These are phyloP conservation scores for Candida hungchunana DNA, from an alignment of 805 yeast genomes.

Conservation along the genomic window DNA sequence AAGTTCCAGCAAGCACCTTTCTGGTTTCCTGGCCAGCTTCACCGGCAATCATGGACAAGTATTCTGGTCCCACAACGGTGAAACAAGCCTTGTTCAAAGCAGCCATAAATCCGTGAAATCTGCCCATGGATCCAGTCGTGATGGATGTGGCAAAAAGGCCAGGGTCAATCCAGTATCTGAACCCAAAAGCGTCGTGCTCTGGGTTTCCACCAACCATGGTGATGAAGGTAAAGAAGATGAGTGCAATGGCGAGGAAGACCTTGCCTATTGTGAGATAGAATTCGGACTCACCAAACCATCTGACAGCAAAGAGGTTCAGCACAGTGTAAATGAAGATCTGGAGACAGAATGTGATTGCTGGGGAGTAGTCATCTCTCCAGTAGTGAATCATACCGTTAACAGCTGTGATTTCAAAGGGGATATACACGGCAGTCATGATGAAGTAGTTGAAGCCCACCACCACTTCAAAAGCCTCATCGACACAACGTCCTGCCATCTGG, in stretches of 20 bases:
- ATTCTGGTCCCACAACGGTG: conserved; percentile 83
- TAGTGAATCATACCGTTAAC: conserved; percentile 51
- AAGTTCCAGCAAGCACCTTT: conserved; percentile 66
- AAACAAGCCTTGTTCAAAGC: conserved; percentile 69
- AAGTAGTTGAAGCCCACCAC: conserved; percentile 62
- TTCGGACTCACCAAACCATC: conserved; percentile 76
- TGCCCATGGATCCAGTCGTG: conserved; percentile 53
- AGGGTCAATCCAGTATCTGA: conserved; percentile 48
- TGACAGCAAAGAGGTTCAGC: conserved; percentile 68
- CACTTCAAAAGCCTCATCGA: conserved; percentile 63
- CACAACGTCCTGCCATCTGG: conserved; percentile 57
- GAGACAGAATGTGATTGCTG: conserved; percentile 44
- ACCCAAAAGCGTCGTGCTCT: conserved; percentile 55
- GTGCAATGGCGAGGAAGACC: conserved; percentile 64
- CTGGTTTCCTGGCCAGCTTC: conserved; percentile 72
- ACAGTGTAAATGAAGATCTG: conserved; percentile 58
- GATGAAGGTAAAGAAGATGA: conserved; percentile 67
- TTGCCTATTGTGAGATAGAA: conserved; percentile 73
- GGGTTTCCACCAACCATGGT: conserved; percentile 91
- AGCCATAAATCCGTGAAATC: conserved; percentile 63
- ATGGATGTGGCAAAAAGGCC: conserved; percentile 54
- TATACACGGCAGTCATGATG: conserved; percentile 51
- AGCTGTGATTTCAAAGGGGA: conserved; percentile 67
- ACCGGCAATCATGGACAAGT: conserved; percentile 77
- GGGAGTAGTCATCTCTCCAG: conserved; percentile 65